Evolutionary conservation across 371 early-diverging fungal species (phyloP), one percentile per base, ranked within the genome.

Genomic region (Mortierella sp.): DNA sequence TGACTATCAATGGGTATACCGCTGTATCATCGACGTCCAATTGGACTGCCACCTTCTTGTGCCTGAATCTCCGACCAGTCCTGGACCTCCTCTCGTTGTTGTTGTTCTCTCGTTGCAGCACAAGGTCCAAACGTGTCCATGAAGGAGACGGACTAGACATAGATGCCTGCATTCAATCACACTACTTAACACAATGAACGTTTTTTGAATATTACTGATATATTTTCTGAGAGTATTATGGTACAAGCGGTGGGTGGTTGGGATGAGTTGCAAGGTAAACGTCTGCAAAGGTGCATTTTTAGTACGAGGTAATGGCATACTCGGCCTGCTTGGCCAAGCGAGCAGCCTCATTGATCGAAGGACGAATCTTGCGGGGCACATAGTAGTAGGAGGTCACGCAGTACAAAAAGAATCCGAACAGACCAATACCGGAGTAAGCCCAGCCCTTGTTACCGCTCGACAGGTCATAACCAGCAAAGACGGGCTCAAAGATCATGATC

Each of bases 271-370:
- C 7, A 56, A 11, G 10, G n/a, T n/a, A 21, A 18, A 63, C 7
- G 63, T 6, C 14, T 29, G 12, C 29, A 35, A 32, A 4, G 21
- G 18, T 27, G 60, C 24, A 21, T 51, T 0, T 29, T 76, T 80
- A 83, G 70, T 77, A 73, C 75, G 73, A 44, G 44, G 71, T 78
- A 43, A 80, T 6, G 29, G 75, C 43, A 38, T 80, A 84, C 76
- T 84, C 84, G 35, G 73, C 76, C 58, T 80, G 75, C 80, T 84
- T 84, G 73, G 84, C 80, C 38, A 54, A 2, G 38, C 84, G 84
- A 71, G 84, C 84, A 27, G 84, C 63, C 71, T 84, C 78, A 78
- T 84, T 84, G 74, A 84, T 84, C 4, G 84, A 84, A 54, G 77
- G 70, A 77, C 84, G 84, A 2, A 71, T 3, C 75, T 84, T 84